Percentiles rank a stretch among this genome's conserved stretches.
phyloP scores from a whole-genome alignment of 495 filamentous ascomycete genomes.

The Viridothelium virens region DNA sequence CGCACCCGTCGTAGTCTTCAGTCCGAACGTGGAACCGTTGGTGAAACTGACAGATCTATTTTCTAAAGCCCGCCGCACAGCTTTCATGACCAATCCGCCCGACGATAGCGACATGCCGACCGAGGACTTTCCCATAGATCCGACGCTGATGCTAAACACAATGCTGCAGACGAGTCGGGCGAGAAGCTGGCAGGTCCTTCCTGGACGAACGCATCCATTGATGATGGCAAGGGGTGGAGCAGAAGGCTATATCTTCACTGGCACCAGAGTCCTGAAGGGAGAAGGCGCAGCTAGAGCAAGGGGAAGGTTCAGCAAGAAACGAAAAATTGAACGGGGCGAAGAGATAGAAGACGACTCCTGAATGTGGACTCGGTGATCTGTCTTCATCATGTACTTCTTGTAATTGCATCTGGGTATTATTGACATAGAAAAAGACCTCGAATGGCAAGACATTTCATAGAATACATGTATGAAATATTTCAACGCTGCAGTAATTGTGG shows the following conservation, averaged over 20 bases:
- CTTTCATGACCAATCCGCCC: conserved; percentile 46
- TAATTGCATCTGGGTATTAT: background rate
- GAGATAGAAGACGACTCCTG: conserved; percentile 28
- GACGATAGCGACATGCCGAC: conserved; percentile 39
- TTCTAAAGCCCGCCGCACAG: conserved; percentile 62
- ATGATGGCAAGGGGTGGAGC: conserved; percentile 85
- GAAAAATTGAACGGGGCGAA: conserved; percentile 39
- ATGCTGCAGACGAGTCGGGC: conserved; percentile 69
- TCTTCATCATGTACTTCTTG: background rate
- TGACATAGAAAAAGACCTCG: background rate
- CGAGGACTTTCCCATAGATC: conserved; percentile 70
- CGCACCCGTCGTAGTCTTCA: conserved; percentile 78
- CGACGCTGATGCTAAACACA: conserved; percentile 69
- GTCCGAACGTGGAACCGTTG: conserved; percentile 67
- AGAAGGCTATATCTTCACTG: conserved; percentile 87
- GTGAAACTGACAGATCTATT: conserved; percentile 69
- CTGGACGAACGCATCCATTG: conserved; percentile 82
- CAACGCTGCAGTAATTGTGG: no score
- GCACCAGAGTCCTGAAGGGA: conserved; percentile 67
- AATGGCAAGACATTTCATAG: background rate
- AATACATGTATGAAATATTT: background rate
- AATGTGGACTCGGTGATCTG: background rate
- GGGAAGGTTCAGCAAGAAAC: conserved; percentile 59
- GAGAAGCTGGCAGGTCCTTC: conserved; percentile 80
- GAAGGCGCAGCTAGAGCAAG: conserved; percentile 71